Percentiles rank a stretch among this genome's conserved stretches.
Conservation (phyloP, 805 yeast species). For the Ogataea methanolica region DNA sequence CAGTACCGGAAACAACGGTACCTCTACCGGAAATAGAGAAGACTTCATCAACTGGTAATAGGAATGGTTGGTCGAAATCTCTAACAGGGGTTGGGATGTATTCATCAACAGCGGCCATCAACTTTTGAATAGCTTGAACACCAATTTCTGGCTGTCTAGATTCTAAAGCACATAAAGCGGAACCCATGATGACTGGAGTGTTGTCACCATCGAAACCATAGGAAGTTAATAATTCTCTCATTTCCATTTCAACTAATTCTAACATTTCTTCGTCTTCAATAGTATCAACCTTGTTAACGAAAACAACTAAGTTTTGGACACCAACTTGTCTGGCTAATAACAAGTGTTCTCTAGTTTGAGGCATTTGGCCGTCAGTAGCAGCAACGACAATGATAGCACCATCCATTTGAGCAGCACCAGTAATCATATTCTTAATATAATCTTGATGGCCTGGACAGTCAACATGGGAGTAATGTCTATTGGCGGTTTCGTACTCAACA, state of each 20-base stretch:
- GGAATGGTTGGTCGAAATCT: conserved; percentile 93
- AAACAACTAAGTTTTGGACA: conserved; percentile 95
- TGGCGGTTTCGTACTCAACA: conserved; percentile 92
- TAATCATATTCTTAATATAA: conserved; percentile 97
- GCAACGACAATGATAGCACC: conserved; percentile 99
- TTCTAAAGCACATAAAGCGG: conserved; percentile 96
- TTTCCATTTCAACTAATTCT: conserved; percentile 99
- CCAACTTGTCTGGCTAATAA: conserved; percentile 99
- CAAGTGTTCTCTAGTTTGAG: conserved; percentile 98
- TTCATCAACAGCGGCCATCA: conserved; percentile 89
- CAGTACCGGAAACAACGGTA: conserved; percentile 98
- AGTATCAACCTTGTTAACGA: conserved; percentile 96
- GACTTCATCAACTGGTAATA: conserved; percentile 96
- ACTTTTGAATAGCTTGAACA: conserved; percentile 71
- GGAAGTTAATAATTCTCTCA: conserved; percentile 88
- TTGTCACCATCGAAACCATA: conserved; percentile 98
- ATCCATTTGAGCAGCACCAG: conserved; percentile 99
- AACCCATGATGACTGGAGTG: conserved; percentile 97
- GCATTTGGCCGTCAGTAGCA: conserved; percentile 99
- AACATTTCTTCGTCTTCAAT: conserved; percentile 98
- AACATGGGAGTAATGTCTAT: conserved; percentile 95
- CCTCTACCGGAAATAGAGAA: conserved; percentile 99
- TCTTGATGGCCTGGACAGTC: conserved; percentile 99
- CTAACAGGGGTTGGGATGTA: conserved; percentile 95
- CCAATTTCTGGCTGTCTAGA: conserved; percentile 88